Percentiles rank a stretch among this genome's conserved stretches.
Conservation (phyloP, 768 basidiomycete species). For the Gyrodon lividus region DNA sequence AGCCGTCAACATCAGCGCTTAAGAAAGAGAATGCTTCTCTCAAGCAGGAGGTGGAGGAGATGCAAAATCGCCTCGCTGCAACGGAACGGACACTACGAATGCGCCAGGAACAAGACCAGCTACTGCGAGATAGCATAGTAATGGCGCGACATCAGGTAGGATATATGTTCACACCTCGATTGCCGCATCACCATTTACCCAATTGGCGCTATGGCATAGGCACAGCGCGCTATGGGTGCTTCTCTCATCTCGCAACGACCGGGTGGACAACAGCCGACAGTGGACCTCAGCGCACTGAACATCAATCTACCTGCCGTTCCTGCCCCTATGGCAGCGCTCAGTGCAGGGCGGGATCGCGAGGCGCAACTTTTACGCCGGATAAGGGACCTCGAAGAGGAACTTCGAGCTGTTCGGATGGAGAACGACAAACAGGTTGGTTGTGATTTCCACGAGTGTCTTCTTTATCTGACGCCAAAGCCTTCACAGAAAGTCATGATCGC, state of each 20-base stretch:
- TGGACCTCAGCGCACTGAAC: constrained; percentile 59
- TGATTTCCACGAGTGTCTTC: constrained; percentile 1
- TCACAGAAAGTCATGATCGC: constrained; percentile 77
- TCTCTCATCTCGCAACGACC: constrained; percentile 55
- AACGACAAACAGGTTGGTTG: constrained; percentile 78
- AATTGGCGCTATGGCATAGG: constrained; percentile 40
- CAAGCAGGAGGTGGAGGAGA: constrained; percentile 55
- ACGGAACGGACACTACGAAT: constrained; percentile 64
- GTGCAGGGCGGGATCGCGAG: constrained; percentile 58
- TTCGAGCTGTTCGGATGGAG: constrained; percentile 58
- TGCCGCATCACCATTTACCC: constrained; percentile 3
- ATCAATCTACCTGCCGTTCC: constrained; percentile 51
- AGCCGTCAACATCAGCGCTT: constrained; percentile 46
- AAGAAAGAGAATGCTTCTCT: constrained; percentile 68
- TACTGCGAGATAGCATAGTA: constrained; percentile 78
- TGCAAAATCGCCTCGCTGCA: constrained; percentile 56
- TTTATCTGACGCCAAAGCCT: constrained; percentile 15
- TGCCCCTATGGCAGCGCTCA: constrained; percentile 48
- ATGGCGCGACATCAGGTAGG: constrained; percentile 66
- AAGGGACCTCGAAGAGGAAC: constrained; percentile 81
- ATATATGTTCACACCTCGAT: not conserved
- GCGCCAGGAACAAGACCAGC: constrained; percentile 75
- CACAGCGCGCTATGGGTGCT: constrained; percentile 75
- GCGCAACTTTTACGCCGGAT: constrained; percentile 45
- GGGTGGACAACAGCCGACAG: constrained; percentile 33